These are phyloP conservation scores for Serpula lacrymans DNA, from an alignment of 768 basidiomycete genomes.

Conservation along the genomic window DNA sequence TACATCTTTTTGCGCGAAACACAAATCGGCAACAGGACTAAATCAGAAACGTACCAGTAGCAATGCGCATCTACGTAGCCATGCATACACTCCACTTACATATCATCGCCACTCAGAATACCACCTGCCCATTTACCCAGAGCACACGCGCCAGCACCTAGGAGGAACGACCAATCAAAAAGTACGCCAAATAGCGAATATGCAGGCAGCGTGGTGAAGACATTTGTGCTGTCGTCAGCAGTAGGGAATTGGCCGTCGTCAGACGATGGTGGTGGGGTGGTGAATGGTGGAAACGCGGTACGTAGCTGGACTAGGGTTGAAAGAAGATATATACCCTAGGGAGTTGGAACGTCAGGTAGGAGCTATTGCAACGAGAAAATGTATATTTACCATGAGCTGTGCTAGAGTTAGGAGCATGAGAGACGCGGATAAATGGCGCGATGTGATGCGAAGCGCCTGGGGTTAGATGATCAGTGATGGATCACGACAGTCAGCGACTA, in stretches of 20 bases:
- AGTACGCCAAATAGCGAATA: slow-evolving; percentile 71
- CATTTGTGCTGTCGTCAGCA: slow-evolving; percentile 36
- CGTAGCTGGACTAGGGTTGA: slow-evolving; percentile 82
- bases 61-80: too few relatives aligned
- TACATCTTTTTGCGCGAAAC: too few relatives aligned
- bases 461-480: too few relatives aligned
- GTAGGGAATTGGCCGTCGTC: slow-evolving; percentile 6
- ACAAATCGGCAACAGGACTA: too few relatives aligned
- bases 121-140: slow-evolving; percentile 54
- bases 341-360: slow-evolving; percentile 1
- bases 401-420: slow-evolving; percentile 75
- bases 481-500: not conserved
- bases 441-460: slow-evolving; percentile 61
- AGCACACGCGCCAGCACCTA: slow-evolving; percentile 49
- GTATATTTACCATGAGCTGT: slow-evolving; percentile 70
- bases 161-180: slow-evolving; percentile 71
- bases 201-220: slow-evolving; percentile 70
- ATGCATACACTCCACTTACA: slow-evolving; percentile 10
- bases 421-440: slow-evolving; percentile 67
- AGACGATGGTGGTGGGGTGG: slow-evolving; percentile 12
- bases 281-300: slow-evolving; percentile 69
- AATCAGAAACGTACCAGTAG: too few relatives aligned
- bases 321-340: slow-evolving; percentile 79
- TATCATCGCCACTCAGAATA: slow-evolving; percentile 16
- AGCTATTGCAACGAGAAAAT: not conserved